Percentiles rank a stretch among this genome's conserved stretches.
phyloP scores from a whole-genome alignment of 106 monocot genomes.

The Narthecium ossifragum region DNA sequence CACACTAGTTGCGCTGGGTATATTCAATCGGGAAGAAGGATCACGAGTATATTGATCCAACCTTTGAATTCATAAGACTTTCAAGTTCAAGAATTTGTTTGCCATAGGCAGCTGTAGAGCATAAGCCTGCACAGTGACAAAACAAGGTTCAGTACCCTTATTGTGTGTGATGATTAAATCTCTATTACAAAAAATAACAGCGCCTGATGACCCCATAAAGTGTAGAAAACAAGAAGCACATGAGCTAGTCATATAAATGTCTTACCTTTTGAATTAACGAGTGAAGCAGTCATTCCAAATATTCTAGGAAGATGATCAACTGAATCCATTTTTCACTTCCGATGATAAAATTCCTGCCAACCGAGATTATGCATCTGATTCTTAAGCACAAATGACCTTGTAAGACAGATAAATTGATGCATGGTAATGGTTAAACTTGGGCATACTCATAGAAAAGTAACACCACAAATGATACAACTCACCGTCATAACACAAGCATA shows the following conservation, averaged over 20 bases:
- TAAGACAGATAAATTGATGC: too few species aligned
- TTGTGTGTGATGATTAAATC: neutral
- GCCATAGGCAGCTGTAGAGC: constrained; percentile 9
- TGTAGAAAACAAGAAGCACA: too few species aligned
- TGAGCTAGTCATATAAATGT: too few species aligned
- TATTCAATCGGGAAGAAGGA: too few species aligned
- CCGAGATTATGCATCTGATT: too few species aligned
- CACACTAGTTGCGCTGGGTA: too few species aligned
- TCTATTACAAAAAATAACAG: neutral
- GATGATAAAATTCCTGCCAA: constrained; percentile 58
- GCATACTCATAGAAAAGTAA: too few species aligned
- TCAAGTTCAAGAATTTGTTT: constrained; percentile 54
- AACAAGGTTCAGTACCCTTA: neutral
- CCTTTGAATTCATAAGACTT: constrained; percentile 67
- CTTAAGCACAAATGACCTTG: too few species aligned
- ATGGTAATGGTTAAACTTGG: too few species aligned
- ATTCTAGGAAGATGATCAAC: constrained; percentile 43
- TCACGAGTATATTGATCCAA: constrained; percentile 7
- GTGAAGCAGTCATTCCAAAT: constrained; percentile 78
- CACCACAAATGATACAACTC: neutral
- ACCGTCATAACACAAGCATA: constrained; percentile 68
- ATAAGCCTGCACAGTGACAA: constrained; percentile 22
- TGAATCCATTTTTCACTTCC: constrained; percentile 11
- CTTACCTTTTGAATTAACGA: constrained; percentile 56
- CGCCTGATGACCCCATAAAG: too few species aligned